Evolutionary conservation across 1,284 basidiomycete genomes (phyloP).

Genomic region (Grifola frondosa): DNA sequence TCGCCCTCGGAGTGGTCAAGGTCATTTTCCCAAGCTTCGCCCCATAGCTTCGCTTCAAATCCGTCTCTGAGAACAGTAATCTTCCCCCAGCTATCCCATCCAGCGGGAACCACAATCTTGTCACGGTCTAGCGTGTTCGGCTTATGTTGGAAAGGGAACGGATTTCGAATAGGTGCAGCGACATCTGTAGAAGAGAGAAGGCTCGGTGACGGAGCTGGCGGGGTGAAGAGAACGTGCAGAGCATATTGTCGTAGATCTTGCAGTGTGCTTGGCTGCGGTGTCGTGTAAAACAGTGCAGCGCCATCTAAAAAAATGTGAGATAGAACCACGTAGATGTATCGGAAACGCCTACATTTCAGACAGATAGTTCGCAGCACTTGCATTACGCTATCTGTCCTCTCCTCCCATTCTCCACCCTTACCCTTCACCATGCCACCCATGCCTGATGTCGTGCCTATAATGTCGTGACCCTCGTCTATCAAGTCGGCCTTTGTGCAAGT

Average conservation of each 20-base stretch:
- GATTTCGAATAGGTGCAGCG: conserved; percentile 61
- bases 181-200: conserved; percentile 44
- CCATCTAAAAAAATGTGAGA: conserved; percentile 60
- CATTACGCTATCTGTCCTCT: conserved; percentile 93
- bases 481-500: conserved; percentile 91
- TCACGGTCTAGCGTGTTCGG: conserved; percentile 94
- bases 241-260: conserved; percentile 83
- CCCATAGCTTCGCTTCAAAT: conserved; percentile 83
- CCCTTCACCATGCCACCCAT: conserved; percentile 85
- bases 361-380: conserved; percentile 91
- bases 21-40: conserved; percentile 81
- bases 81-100: conserved; percentile 99
- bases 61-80: conserved; percentile 89
- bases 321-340: background rate
- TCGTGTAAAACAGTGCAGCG: conserved; percentile 90
- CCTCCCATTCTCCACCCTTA: conserved; percentile 90
- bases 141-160: conserved; percentile 84
- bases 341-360: conserved; percentile 73
- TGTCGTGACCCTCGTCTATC: conserved; percentile 78
- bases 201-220: conserved; percentile 62
- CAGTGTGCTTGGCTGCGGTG: conserved; percentile 78
- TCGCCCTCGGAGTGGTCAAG: conserved; percentile 45
- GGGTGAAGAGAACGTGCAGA: conserved; percentile 83
- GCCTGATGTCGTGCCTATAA: conserved; percentile 66
- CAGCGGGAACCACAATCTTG: conserved; percentile 87